These are phyloP conservation scores for Wickerhamiella australiensis DNA, from an alignment of 805 yeast species.

Conservation along the genomic window DNA sequence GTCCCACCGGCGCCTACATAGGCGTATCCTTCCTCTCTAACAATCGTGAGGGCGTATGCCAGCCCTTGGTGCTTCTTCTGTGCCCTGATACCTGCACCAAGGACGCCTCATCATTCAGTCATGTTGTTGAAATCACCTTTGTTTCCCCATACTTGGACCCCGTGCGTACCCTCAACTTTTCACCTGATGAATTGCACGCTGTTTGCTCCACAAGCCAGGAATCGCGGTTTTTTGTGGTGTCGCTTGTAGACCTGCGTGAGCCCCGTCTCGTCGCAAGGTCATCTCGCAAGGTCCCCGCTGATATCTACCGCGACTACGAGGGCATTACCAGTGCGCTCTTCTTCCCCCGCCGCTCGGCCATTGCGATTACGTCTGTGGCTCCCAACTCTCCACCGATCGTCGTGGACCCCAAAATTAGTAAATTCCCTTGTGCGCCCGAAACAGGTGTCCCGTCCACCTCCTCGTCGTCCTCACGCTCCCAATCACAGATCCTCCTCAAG, in stretches of 20 bases:
- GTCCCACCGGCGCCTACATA: slow-evolving; percentile 49
- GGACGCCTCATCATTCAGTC: slow-evolving; percentile 17
- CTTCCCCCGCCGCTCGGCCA: slow-evolving; percentile 46
- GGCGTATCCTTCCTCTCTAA: slow-evolving; percentile 79
- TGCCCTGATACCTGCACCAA: slow-evolving; percentile 21
- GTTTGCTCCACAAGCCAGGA: slow-evolving; percentile 70
- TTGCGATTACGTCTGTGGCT: slow-evolving; percentile 45
- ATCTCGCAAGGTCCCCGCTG: slow-evolving; percentile 42
- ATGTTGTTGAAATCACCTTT: slow-evolving; percentile 52
- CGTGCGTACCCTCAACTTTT: slow-evolving; percentile 58
- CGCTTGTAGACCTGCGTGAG: slow-evolving; percentile 47
- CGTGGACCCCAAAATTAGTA: slow-evolving; percentile 39
- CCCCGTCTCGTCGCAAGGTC: slow-evolving; percentile 63
- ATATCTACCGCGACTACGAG: slow-evolving; percentile 60
- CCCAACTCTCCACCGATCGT: slow-evolving; percentile 55
- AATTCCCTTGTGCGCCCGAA: background rate
- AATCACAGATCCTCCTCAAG: slow-evolving; percentile 48
- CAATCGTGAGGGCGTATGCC: slow-evolving; percentile 53
- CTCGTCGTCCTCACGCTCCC: slow-evolving; percentile 34
- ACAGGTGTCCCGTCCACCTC: slow-evolving; percentile 13
- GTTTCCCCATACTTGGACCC: slow-evolving; percentile 83
- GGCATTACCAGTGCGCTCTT: slow-evolving; percentile 77
- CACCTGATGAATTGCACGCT: slow-evolving; percentile 55
- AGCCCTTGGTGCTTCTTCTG: slow-evolving; percentile 60
- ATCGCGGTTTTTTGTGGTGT: slow-evolving; percentile 64